Conservation (phyloP, 768 basidiomycete species). For the Mycena rebaudengoi region DNA sequence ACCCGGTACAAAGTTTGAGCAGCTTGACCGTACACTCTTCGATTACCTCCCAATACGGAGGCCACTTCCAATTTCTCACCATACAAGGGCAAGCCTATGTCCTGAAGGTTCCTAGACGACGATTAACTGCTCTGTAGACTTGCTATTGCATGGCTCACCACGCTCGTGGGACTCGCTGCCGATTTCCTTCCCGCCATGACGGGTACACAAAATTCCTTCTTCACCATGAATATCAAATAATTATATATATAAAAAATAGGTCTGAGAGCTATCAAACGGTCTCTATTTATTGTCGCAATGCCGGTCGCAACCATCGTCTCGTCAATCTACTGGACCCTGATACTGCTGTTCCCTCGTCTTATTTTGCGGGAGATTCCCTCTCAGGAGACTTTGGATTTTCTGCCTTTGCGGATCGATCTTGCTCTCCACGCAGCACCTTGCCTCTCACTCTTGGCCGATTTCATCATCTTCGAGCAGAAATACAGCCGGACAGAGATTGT, state of each 20-base stretch:
- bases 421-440: conserved; percentile 73
- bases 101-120: too few relatives aligned
- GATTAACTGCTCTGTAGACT: conserved; percentile 37
- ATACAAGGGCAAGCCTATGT: conserved; percentile 69
- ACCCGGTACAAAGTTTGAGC: conserved; percentile 29
- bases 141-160: conserved; percentile 44
- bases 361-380: conserved; percentile 53
- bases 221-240: not conserved
- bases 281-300: conserved; percentile 68
- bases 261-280: conserved; percentile 58
- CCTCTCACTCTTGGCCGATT: conserved; percentile 67
- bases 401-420: conserved; percentile 67
- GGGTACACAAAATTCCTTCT: conserved; percentile 27
- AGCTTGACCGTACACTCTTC: conserved; percentile 36
- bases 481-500: conserved; percentile 47
- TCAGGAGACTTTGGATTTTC: conserved; percentile 33
- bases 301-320: conserved; percentile 59
- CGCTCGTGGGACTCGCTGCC: conserved; percentile 42
- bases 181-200: conserved; percentile 42
- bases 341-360: conserved; percentile 61
- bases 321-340: conserved; percentile 74
- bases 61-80: conserved; percentile 78
- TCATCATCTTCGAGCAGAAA: conserved; percentile 69
- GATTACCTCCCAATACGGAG: conserved; percentile 61
- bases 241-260: too few relatives aligned